Conservation (phyloP, 352 stramenopile species). For the Globisporangium camurandrum region DNA sequence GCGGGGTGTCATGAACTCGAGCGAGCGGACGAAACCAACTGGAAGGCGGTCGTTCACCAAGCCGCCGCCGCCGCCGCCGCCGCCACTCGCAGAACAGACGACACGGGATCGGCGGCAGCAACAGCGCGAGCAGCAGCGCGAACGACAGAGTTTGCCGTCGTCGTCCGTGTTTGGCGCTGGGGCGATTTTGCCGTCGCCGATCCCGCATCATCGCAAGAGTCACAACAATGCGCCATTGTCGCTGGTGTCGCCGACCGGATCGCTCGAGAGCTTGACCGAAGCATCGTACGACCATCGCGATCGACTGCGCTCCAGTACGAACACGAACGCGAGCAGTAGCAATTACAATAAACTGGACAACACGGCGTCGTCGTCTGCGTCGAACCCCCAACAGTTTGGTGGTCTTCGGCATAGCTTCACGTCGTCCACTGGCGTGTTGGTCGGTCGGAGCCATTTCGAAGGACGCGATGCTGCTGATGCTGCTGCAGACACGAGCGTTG, state of each 20-base stretch:
- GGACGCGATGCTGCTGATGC: too few relatives aligned
- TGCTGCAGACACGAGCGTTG: constrained; percentile 9
- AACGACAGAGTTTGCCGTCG: constrained; percentile 10
- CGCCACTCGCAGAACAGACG: constrained; percentile 9
- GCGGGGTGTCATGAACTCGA: constrained; percentile 70
- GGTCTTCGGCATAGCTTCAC: constrained; percentile 10
- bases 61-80: neutral
- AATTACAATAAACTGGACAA: constrained; percentile 9
- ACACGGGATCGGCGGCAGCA: neutral
- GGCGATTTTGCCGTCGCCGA: constrained; percentile 7
- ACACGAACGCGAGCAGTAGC: neutral
- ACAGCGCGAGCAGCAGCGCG: neutral
- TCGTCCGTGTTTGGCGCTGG: constrained; percentile 7
- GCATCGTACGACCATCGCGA: too few relatives aligned
- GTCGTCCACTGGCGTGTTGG: constrained; percentile 9
- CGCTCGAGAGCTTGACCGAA: constrained; percentile 5
- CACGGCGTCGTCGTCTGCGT: constrained; percentile 10
- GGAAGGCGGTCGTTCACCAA: constrained; percentile 14
- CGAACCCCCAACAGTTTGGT: constrained; percentile 3
- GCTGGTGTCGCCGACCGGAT: constrained; percentile 5
- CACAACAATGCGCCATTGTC: too few relatives aligned
- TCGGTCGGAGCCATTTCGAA: too few relatives aligned
- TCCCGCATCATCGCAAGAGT: constrained; percentile 6
- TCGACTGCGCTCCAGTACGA: too few relatives aligned
- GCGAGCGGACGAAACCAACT: constrained; percentile 38